Percentiles rank a stretch among this genome's conserved stretches.
Evolutionary conservation across 2,329 filamentous ascomycete species (phyloP).

Genomic region (Xylaria sp.): DNA sequence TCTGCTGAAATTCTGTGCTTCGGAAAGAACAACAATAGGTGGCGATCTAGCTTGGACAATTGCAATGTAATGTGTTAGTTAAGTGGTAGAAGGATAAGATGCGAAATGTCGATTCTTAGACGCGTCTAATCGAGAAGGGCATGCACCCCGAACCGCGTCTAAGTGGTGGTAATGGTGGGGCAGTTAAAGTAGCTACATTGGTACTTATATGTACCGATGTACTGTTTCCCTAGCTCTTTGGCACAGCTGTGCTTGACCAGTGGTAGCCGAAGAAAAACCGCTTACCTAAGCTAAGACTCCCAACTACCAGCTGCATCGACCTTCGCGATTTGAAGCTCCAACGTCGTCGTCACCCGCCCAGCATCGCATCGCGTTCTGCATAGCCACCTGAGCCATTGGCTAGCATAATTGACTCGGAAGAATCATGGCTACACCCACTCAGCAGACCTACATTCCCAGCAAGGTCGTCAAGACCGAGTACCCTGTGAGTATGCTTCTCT

Average conservation of each 20-base stretch:
- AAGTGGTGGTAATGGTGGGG: constrained; percentile 22
- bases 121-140: constrained; percentile 10
- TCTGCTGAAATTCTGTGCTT: too few relatives aligned
- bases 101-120: constrained; percentile 1
- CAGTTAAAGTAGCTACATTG: not conserved
- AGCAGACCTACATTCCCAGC: constrained; percentile 67
- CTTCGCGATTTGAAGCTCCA: constrained; percentile 38
- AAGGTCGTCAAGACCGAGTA: constrained; percentile 84
- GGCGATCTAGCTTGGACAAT: too few relatives aligned
- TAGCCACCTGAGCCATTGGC: constrained; percentile 31
- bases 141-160: constrained; percentile 9
- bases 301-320: not conserved
- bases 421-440: constrained; percentile 48
- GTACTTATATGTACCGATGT: not conserved
- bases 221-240: too few relatives aligned
- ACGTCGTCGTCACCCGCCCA: constrained; percentile 24
- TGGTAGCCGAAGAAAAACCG: constrained; percentile 29
- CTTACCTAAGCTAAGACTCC: constrained; percentile 41
- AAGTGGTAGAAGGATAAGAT: too few relatives aligned
- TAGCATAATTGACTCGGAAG: constrained; percentile 37
- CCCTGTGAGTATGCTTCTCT: constrained; percentile 67
- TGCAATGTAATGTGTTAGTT: too few relatives aligned
- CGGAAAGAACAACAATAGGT: too few relatives aligned
- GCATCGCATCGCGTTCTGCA: not conserved
- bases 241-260: constrained; percentile 4